Conservation (phyloP, 306 rosid genomes). For the Purshia tridentata region DNA sequence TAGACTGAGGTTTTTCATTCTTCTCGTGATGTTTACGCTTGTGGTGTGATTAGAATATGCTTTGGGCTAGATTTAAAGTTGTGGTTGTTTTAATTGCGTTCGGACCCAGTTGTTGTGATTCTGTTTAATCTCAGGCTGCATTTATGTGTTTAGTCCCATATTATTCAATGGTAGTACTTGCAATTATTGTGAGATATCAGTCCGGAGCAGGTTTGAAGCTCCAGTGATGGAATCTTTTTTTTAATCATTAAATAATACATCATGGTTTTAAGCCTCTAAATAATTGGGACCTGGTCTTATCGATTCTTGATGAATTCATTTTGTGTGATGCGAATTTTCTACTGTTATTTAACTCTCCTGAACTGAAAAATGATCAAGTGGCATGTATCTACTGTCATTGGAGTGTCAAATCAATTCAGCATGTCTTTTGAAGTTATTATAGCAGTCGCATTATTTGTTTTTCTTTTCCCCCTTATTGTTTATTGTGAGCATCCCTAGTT, state of each 20-base stretch:
- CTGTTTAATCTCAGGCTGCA: background rate
- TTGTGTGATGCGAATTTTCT: background rate
- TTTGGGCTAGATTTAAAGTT: background rate
- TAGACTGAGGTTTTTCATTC: background rate
- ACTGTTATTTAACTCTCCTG: background rate
- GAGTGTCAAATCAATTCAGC: background rate
- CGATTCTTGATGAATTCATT: background rate
- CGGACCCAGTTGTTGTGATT: background rate
- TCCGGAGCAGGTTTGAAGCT: background rate
- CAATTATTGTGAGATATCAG: background rate
- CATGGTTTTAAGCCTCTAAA: background rate
- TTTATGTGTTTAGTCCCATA: background rate
- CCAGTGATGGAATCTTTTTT: background rate
- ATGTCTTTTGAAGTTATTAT: background rate
- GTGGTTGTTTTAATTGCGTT: background rate
- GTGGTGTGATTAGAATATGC: background rate
- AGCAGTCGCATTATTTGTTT: background rate
- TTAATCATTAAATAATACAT: background rate
- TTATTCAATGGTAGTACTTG: conserved; percentile 4
- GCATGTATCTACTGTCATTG: background rate
- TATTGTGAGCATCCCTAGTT: background rate
- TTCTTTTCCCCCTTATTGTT: background rate
- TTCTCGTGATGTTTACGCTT: background rate
- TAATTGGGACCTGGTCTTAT: background rate
- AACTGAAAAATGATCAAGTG: background rate